Evolutionary conservation across 2,329 filamentous ascomycete species (phyloP).

Genomic region (Metarhizium album): DNA sequence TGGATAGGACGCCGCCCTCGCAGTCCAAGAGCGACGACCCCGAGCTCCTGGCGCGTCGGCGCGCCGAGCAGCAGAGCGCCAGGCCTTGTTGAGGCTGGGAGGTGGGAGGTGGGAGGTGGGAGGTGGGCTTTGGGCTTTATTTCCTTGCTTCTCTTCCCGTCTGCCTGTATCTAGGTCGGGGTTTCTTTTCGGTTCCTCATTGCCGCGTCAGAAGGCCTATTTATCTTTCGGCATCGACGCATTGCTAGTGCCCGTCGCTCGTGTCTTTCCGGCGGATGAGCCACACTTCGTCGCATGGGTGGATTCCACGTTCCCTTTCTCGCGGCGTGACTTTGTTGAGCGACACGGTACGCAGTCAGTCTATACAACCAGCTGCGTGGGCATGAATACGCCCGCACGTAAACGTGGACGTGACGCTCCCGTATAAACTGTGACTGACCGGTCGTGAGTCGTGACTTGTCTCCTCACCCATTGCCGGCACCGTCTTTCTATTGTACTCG

Average conservation of each 20-base stretch:
- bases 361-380: too few species aligned
- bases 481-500: too few species aligned
- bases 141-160: too few species aligned
- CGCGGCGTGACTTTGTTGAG: background rate
- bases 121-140: too few species aligned
- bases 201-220: background rate
- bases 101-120: too few species aligned
- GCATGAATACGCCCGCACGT: too few species aligned
- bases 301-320: too few species aligned
- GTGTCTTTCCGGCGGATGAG: background rate
- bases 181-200: background rate
- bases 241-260: background rate
- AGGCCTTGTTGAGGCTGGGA: background rate
- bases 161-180: too few species aligned
- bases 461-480: background rate
- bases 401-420: too few species aligned
- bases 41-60: background rate
- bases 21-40: constrained; percentile 6
- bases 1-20: constrained; percentile 13
- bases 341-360: too few species aligned
- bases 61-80: background rate
- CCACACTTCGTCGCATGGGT: too few species aligned
- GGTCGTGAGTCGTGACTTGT: background rate
- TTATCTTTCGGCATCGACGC: background rate
- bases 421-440: too few species aligned